A percentile compares a stretch with the other conserved stretches of the same genome.
Conservation (phyloP, 1,284 basidiomycete genomes). For the Lentinus polychrous region DNA sequence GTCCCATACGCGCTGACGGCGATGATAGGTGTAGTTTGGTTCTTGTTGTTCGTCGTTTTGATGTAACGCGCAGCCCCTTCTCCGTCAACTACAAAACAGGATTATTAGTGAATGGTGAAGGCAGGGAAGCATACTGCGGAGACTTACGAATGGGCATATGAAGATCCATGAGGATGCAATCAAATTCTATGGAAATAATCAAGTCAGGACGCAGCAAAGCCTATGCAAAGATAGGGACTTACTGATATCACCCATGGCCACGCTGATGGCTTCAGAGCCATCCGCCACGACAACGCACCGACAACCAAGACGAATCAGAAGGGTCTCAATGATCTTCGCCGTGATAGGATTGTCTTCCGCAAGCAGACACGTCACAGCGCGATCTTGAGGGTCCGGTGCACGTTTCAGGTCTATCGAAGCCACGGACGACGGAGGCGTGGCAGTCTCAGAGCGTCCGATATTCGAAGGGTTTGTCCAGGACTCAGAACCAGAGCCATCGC, state of each 20-base stretch:
- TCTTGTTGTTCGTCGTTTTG: constrained; percentile 91
- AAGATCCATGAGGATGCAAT: constrained; percentile 85
- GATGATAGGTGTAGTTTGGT: constrained; percentile 84
- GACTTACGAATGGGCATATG: constrained; percentile 83
- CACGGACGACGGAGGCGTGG: constrained; percentile 71
- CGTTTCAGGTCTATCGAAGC: constrained; percentile 70
- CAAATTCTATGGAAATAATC: constrained; percentile 56
- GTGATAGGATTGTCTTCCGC: constrained; percentile 98
- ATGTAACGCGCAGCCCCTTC: constrained; percentile 91
- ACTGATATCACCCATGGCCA: constrained; percentile 96
- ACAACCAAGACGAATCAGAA: constrained; percentile 88
- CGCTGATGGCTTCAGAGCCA: constrained; percentile 93
- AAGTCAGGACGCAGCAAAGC: constrained; percentile 16
- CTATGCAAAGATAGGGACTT: constrained; percentile 30
- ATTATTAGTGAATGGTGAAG: constrained; percentile 13
- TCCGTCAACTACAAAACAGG: constrained; percentile 62
- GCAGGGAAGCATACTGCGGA: not conserved
- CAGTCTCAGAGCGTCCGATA: constrained; percentile 42
- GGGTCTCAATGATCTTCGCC: constrained; percentile 90
- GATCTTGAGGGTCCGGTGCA: constrained; percentile 64
- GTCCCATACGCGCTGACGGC: constrained; percentile 81
- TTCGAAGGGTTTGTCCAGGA: constrained; percentile 55
- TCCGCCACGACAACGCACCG: constrained; percentile 92
- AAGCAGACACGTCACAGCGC: constrained; percentile 84
- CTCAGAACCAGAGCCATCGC: constrained; percentile 72